These are phyloP conservation scores for Solanum hybrid DNA, from an alignment of 305 asterid genomes.

Conservation along the genomic window DNA sequence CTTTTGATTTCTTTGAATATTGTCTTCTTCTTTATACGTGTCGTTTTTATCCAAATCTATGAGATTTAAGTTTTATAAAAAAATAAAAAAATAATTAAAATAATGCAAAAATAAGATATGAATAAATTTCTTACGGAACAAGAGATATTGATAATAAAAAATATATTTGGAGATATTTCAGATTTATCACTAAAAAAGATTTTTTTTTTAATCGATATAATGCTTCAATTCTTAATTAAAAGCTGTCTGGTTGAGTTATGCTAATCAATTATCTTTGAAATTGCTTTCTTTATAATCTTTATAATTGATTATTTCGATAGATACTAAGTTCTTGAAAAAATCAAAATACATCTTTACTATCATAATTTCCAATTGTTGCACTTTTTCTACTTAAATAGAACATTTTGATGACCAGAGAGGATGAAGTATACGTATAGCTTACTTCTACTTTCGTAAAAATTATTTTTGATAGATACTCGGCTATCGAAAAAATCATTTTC, in stretches of 20 bases:
- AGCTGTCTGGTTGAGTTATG: not conserved
- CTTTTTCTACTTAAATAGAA: no score
- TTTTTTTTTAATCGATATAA: no score
- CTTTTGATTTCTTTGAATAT: not conserved
- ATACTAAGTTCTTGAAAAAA: accelerated
- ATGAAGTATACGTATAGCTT: not conserved
- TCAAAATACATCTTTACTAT: not conserved
- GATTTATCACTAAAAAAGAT: not conserved
- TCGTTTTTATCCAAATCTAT: not conserved
- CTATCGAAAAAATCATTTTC: not conserved
- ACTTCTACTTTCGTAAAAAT: not conserved
- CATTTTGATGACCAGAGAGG: no score
- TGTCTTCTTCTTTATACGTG: not conserved
- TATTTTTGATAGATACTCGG: accelerated
- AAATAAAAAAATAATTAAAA: not conserved
- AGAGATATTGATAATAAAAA: not conserved
- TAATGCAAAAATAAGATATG: not conserved
- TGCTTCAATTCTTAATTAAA: not conserved
- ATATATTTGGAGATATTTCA: not conserved
- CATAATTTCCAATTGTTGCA: not conserved
- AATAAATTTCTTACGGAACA: not conserved
- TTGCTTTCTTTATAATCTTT: not conserved
- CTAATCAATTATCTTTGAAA: no score
- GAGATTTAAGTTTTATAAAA: not conserved
- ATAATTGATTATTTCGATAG: no score